Base-by-base conservation (phyloP, 2,329 filamentous ascomycete genomes). In the Pestalotiopsis sp. region DNA sequence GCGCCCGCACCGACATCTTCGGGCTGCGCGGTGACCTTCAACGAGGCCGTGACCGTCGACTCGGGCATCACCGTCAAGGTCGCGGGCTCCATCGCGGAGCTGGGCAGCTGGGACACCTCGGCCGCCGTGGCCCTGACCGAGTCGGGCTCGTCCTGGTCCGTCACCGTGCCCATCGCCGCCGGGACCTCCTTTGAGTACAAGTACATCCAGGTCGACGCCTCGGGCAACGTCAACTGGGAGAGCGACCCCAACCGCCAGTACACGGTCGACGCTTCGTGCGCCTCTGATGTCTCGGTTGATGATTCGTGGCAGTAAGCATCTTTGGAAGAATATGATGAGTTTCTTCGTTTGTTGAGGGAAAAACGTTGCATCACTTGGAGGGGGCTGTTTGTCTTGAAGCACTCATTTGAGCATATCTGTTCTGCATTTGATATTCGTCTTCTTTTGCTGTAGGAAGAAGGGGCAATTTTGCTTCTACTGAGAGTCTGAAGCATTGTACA, bases 161-260 rank as follows among this genome's bases (percentile, higher is more conserved):
- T 74, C 0, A 82, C 80, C 0, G 74, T 87, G 9, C 79, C 75
- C 17, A 70, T 89, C 13, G 76, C 81, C 0, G 78, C 84, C 0
- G 85, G 85, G 1, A 80, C 79, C 1, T 77, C 73, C 0, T 79
- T 88, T 60, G 74, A 83, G 73, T 87, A 86, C 71, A 87, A 88
- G 73, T 89, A 83, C 72, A 80, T 88, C 67, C 81, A 82, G 69
- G 79, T 84, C 61, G 79, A 78, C 45, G 73, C 72, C 1, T 78
- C 80, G 69, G 83, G 84, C 0, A 78, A 72, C 1, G 76, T 85
- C 6, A 80, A 77, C 3, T 88, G 85, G 85, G 86, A 89, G 74
- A 80, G 78, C 68, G 85, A 85, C 25, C 68, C 68, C 20, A 69
- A 69, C 41, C 25, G 68, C n/a, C 45, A 65, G n/a, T 69, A 62